phyloP scores from a whole-genome alignment of 345 rosid genomes.

The Bruguiera gymnorhiza region DNA sequence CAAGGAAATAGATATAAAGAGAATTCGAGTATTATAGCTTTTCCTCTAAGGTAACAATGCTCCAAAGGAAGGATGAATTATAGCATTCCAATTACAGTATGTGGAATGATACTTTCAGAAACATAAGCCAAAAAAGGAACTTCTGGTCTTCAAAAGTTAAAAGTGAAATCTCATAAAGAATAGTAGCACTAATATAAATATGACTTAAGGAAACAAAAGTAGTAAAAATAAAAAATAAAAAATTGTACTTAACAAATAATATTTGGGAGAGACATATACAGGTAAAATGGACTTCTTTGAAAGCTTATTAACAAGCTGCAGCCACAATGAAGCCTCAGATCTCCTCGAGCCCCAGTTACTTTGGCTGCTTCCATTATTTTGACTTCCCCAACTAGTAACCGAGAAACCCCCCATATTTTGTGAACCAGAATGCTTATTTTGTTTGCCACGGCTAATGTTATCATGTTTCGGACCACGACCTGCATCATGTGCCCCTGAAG shows the following conservation, averaged over 20 bases:
- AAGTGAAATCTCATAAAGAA: slow-evolving; percentile 3
- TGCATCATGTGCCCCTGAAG: slow-evolving; percentile 56
- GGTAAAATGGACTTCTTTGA: slow-evolving; percentile 80
- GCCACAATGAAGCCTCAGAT: slow-evolving; percentile 76
- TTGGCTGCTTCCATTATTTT: slow-evolving; percentile 52
- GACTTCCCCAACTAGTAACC: slow-evolving; percentile 37
- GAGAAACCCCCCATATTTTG: slow-evolving; percentile 46
- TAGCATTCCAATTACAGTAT: too few relatives aligned
- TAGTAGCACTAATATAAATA: background rate
- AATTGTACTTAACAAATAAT: background rate
- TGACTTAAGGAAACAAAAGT: background rate
- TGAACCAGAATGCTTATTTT: slow-evolving; percentile 64
- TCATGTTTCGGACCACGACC: slow-evolving; percentile 67
- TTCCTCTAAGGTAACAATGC: background rate
- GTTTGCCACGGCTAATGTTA: slow-evolving; percentile 53
- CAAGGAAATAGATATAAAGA: background rate
- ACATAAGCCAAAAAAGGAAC: background rate
- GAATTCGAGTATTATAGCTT: background rate
- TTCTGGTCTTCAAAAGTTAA: background rate
- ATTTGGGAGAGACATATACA: slow-evolving; percentile 33
- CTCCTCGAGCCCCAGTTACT: slow-evolving; percentile 69
- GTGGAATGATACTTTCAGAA: too few relatives aligned
- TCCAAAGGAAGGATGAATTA: background rate
- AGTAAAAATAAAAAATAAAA: background rate
- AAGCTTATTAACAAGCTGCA: slow-evolving; percentile 79